Evolutionary conservation across 345 rosid species (phyloP), one percentile per base, ranked within the genome.

Genomic region (Arabis hirsuta): DNA sequence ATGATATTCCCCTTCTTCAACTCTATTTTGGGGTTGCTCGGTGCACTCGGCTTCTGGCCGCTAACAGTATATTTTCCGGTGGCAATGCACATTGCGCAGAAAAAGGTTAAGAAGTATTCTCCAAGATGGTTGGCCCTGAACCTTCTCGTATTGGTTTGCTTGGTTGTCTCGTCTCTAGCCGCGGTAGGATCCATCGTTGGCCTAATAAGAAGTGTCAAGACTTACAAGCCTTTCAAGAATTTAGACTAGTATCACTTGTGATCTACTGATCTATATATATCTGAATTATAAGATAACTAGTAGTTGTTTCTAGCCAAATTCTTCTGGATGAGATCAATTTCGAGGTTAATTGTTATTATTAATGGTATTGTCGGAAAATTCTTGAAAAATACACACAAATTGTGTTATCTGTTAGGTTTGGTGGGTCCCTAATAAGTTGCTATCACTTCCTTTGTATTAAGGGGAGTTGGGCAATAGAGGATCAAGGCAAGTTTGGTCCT

Each of bases 1-100:
- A 91, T 89, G 97, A 73, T 87, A 39, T 80, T 94, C 44, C 98
- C 98, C 0, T 91, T 94, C 88, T 94, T 94, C 93, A 94, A 89
- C 26, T 86, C 84, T 44, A 84, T 91, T 67, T 56, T 91, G 48
- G 97, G 96, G 12, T 85, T 94, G 16, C 72, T 94, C 0, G 98
- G 98, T 11, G 93, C 97, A 1, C 78, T 78, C 2, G 78, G 85
- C 1, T 94, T 94, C 69, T 94, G 96, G 92, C 97, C 98, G 2
- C 71, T 94, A 39, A 85, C 98, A 0, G 97, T 94, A 9, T 89
- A 88, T 70, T 91, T 94, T 32, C 98, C 98, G 0, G 73, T 89
- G 26, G 89, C 90, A 78, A 91, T 94, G 95, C 83, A 89, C 85
- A 89, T 94, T 3, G 85, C 85, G 0, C 78, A 87, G 41, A 8